These are phyloP conservation scores for Epichloe elymi DNA, from an alignment of 2,329 filamentous ascomycete genomes.

Conservation along the genomic window DNA sequence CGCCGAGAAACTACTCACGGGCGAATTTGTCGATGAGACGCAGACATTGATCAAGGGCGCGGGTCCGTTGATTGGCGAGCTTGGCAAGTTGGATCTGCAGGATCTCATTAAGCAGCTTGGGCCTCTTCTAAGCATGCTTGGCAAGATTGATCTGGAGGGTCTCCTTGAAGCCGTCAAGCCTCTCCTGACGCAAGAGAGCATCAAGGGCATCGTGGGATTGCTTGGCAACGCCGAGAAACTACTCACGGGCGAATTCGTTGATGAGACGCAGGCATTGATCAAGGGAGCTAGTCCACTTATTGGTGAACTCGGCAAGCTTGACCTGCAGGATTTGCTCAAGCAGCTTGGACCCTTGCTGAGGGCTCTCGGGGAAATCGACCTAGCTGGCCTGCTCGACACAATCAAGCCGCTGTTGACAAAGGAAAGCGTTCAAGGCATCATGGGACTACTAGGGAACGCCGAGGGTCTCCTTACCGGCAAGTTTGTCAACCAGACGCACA, in stretches of 20 bases:
- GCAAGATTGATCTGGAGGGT: constrained; percentile 19
- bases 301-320: constrained; percentile 11
- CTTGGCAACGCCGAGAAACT: constrained; percentile 17
- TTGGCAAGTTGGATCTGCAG: constrained; percentile 13
- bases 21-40: constrained; percentile 17
- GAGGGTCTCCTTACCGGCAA: constrained; percentile 19
- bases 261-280: constrained; percentile 16
- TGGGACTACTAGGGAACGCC: constrained; percentile 22
- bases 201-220: constrained; percentile 20
- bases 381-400: constrained; percentile 19
- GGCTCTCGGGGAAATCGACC: constrained; percentile 17
- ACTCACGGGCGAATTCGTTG: constrained; percentile 15
- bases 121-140: constrained; percentile 19
- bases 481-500: constrained; percentile 18
- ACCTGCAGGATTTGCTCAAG: constrained; percentile 16
- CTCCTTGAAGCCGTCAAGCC: constrained; percentile 16
- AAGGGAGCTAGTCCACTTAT: constrained; percentile 16
- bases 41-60: constrained; percentile 16
- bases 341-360: constrained; percentile 18
- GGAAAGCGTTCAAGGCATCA: constrained; percentile 19
- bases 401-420: constrained; percentile 22
- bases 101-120: constrained; percentile 14
- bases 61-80: constrained; percentile 13
- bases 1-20: constrained; percentile 15
- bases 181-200: constrained; percentile 14